These are phyloP conservation scores for Hydnomerulius pinastri DNA, from an alignment of 768 basidiomycete species.

Conservation along the genomic window DNA sequence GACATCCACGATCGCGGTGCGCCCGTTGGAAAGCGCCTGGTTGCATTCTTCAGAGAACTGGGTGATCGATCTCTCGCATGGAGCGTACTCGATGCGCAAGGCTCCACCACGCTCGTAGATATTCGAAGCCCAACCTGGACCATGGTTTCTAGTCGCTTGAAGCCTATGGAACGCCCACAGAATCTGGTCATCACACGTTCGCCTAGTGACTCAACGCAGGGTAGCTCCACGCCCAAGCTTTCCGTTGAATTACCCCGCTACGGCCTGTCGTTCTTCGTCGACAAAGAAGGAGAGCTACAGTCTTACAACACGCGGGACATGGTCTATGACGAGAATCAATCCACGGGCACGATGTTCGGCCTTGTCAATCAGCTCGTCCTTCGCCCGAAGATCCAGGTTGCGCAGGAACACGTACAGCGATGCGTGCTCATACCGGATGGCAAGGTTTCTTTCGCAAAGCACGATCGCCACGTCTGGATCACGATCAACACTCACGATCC, in stretches of 20 bases:
- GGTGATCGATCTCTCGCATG: slow-evolving; percentile 7
- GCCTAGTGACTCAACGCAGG: neutral
- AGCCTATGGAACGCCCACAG: slow-evolving; percentile 12
- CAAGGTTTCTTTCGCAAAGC: neutral
- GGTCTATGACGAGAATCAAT: slow-evolving; percentile 40
- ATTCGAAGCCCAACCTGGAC: slow-evolving; percentile 16
- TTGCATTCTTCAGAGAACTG: slow-evolving; percentile 16
- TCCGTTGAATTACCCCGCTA: slow-evolving; percentile 36
- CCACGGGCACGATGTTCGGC: slow-evolving; percentile 43
- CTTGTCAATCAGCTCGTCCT: slow-evolving; percentile 38
- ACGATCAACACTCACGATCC: neutral
- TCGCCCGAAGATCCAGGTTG: slow-evolving; percentile 17
- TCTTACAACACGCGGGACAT: slow-evolving; percentile 40
- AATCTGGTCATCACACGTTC: slow-evolving; percentile 17
- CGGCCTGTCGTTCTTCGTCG: slow-evolving; percentile 39
- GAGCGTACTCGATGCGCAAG: neutral
- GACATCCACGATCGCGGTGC: slow-evolving; percentile 17
- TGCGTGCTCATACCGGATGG: slow-evolving; percentile 15
- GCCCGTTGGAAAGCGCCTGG: slow-evolving; percentile 17
- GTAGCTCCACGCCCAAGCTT: neutral
- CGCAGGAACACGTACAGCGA: neutral
- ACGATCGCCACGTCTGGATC: neutral
- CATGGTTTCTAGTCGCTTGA: slow-evolving; percentile 18
- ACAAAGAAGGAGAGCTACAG: slow-evolving; percentile 29
- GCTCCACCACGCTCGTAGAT: slow-evolving; percentile 13